A percentile compares a stretch with the other conserved stretches of the same genome.
Evolutionary conservation across 805 yeast genomes (phyloP).

Genomic region (Metschnikowia koreensis): DNA sequence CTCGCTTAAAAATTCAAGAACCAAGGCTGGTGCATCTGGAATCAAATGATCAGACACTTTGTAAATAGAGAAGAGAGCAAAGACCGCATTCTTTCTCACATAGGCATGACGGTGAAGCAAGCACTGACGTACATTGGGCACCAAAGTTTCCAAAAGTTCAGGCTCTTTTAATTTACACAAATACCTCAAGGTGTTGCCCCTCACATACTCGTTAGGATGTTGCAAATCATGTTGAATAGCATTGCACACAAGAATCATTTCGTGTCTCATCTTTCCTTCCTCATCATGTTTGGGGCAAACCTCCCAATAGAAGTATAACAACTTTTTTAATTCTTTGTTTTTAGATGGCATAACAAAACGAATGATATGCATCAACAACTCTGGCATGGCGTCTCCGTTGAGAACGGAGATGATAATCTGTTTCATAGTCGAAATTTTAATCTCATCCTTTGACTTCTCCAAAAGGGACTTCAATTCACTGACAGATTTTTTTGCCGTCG

Average conservation of each 20-base stretch:
- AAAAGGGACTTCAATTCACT: slow-evolving; percentile 73
- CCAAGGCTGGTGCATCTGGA: slow-evolving; percentile 93
- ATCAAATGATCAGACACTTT: slow-evolving; percentile 80
- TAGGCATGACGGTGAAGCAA: slow-evolving; percentile 96
- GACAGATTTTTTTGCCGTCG: slow-evolving; percentile 59
- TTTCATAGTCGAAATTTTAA: slow-evolving; percentile 87
- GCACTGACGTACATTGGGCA: slow-evolving; percentile 88
- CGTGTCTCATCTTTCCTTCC: slow-evolving; percentile 92
- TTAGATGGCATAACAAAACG: slow-evolving; percentile 96
- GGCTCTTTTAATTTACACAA: slow-evolving; percentile 88
- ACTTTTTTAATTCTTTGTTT: slow-evolving; percentile 85
- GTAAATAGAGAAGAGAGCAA: slow-evolving; percentile 82
- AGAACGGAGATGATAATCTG: slow-evolving; percentile 80
- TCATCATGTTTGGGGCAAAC: slow-evolving; percentile 88
- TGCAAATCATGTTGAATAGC: slow-evolving; percentile 96
- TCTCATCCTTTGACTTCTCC: slow-evolving; percentile 87
- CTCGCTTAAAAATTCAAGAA: slow-evolving; percentile 65
- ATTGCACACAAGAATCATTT: slow-evolving; percentile 97
- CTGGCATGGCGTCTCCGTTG: slow-evolving; percentile 91
- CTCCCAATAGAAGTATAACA: slow-evolving; percentile 96
- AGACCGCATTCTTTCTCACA: slow-evolving; percentile 94
- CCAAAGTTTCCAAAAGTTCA: slow-evolving; percentile 91
- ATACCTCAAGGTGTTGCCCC: slow-evolving; percentile 93
- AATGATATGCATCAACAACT: slow-evolving; percentile 91
- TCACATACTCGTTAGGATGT: slow-evolving; percentile 95